Base-by-base conservation (phyloP, 164 flowering plant species). In the Aristolochia contorta region DNA sequence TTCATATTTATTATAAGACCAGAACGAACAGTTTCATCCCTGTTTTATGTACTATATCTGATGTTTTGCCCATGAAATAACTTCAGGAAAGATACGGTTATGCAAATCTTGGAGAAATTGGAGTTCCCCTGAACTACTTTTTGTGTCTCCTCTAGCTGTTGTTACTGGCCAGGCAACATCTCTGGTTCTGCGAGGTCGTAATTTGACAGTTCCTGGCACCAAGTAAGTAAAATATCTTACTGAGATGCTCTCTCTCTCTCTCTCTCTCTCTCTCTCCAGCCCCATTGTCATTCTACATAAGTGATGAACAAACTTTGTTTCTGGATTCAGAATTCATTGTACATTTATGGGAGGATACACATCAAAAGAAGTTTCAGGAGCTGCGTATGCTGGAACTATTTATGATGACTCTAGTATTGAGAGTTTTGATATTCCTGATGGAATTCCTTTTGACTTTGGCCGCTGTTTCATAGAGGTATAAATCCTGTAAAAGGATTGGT, bases 381-480 rank as follows among this genome's bases (percentile, higher is more conserved):
- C 75, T n/a, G 60, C 72, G 22, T 22, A 46, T 70, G 61, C 69
- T 6, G 81, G 72, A 59, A 45, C 70, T 22, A 56, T 54, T 14
- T 72, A 69, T 57, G 91, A 91, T 65, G 86, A 78, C 64, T 68
- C 81, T 54, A 77, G 71, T 66, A 47, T 74, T 25, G 67, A 68
- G 47, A 72, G 71, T 57, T 83, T 86, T 56, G 76, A 65, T 64
- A 51, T 91, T 59, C 63, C 75, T 57, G 77, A 70, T 59, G 71
- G 77, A 59, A 56, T 75, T 48, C 73, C 84, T 53, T 43, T 59
- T 62, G 61, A 54, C 51, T 60, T 84, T 13, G 89, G 95, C 41
- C 96, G 97, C 54, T 86, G 84, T 76, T 91, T 86, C 73, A 83
- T 91, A 59, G 97, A 91, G 96, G 97, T 91, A 77, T 53, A 4